Percentiles rank a stretch among this genome's conserved stretches.
These are phyloP conservation scores for Xylariaceae sp. DNA, from an alignment of 2,329 filamentous ascomycete genomes.

Conservation along the genomic window DNA sequence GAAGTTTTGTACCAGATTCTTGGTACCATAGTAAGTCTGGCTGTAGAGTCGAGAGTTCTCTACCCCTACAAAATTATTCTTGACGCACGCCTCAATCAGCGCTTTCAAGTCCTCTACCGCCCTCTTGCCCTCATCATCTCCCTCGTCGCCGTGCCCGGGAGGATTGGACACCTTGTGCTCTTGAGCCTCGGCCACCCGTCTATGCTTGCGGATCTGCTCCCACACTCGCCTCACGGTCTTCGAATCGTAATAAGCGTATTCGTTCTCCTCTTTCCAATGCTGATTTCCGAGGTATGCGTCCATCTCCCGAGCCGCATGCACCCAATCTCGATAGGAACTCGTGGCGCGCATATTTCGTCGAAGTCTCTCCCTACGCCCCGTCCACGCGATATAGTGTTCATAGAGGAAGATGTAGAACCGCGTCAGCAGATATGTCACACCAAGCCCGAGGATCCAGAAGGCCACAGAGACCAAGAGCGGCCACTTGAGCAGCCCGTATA, in stretches of 20 bases:
- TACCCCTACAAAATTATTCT: constrained; percentile 94
- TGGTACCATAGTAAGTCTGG: constrained; percentile 97
- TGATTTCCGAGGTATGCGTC: constrained; percentile 79
- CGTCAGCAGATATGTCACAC: constrained; percentile 71
- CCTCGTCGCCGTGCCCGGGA: constrained; percentile 33
- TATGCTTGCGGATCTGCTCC: constrained; percentile 65
- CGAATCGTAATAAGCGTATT: constrained; percentile 82
- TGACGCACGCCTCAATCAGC: constrained; percentile 84
- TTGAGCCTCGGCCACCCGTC: constrained; percentile 53
- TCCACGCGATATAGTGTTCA: constrained; percentile 88
- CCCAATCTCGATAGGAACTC: constrained; percentile 78
- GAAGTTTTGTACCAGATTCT: constrained; percentile 85
- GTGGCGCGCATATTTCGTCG: constrained; percentile 68
- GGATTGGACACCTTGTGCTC: constrained; percentile 31
- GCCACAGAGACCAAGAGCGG: constrained; percentile 77
- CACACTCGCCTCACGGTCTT: constrained; percentile 75
- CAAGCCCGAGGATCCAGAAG: constrained; percentile 74
- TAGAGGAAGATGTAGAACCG: constrained; percentile 88
- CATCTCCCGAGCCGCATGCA: constrained; percentile 70
- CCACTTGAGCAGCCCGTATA: constrained; percentile 89
- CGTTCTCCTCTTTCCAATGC: constrained; percentile 72
- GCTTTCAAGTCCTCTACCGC: constrained; percentile 71
- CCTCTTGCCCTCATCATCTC: constrained; percentile 33
- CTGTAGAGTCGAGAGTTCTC: constrained; percentile 95
- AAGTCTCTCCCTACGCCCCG: constrained; percentile 69